A percentile compares a stretch with the other conserved stretches of the same genome.
phyloP scores from a whole-genome alignment of 345 rosid genomes.

The Brassica nigra region DNA sequence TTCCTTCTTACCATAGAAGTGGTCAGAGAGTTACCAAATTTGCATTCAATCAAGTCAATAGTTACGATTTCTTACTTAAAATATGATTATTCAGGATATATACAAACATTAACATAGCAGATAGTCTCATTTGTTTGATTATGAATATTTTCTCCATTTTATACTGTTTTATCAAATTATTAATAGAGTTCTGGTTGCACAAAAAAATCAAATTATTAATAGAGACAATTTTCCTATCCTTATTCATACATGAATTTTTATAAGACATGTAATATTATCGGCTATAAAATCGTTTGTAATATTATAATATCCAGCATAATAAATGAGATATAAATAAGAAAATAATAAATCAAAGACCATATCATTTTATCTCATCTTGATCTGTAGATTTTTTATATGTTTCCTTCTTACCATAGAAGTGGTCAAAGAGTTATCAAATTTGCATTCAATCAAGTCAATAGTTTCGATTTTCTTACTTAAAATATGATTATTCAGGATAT shows the following conservation, averaged over 20 bases:
- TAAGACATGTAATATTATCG: no score
- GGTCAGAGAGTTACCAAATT: neutral
- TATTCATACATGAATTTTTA: no score
- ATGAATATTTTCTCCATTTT: neutral
- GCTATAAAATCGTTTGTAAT: no score
- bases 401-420: neutral
- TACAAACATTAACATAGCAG: neutral
- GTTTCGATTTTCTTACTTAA: neutral
- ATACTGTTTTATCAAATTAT: neutral
- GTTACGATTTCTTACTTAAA: neutral
- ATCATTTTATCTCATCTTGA: neutral
- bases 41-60: neutral
- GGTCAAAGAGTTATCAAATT: neutral
- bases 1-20: neutral
- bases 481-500: no score
- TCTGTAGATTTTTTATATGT: neutral
- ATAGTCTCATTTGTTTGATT: neutral
- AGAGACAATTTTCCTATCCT: no score
- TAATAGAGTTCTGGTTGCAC: neutral
- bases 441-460: neutral
- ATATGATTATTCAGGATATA: neutral
- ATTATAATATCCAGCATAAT: no score
- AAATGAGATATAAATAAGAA: neutral
- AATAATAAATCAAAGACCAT: neutral
- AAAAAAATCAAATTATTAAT: no score